phyloP scores from a whole-genome alignment of 192 early-diverging fungal species.

The Kappamyces sp. region DNA sequence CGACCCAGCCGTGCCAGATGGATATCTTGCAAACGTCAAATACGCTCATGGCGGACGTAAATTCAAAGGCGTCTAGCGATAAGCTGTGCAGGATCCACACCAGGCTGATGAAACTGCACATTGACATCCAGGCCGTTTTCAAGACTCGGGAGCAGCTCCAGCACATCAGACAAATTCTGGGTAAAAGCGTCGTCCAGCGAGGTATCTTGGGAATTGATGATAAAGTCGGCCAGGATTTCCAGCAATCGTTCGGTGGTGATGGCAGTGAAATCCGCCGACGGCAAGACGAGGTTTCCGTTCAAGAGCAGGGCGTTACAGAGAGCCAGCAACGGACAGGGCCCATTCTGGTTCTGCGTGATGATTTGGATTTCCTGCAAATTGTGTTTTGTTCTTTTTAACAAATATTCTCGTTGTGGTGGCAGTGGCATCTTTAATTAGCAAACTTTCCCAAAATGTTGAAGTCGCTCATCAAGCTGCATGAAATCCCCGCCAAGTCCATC shows the following conservation, averaged over 20 bases:
- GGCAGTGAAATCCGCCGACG: constrained; percentile 32
- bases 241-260: constrained; percentile 66
- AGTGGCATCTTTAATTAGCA: too few relatives aligned
- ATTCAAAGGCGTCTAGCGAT: constrained; percentile 57
- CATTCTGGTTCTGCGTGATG: constrained; percentile 88
- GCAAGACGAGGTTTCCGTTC: constrained; percentile 57
- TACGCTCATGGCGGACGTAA: constrained; percentile 53
- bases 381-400: too few relatives aligned
- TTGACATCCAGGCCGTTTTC: constrained; percentile 73
- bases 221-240: constrained; percentile 67
- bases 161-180: constrained; percentile 48
- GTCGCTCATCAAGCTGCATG: too few relatives aligned
- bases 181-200: constrained; percentile 21
- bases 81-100: too few relatives aligned
- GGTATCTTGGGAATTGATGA: constrained; percentile 33
- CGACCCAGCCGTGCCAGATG: constrained; percentile 88
- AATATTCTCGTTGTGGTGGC: too few relatives aligned
- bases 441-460: too few relatives aligned
- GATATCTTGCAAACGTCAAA: constrained; percentile 76
- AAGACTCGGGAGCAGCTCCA: constrained; percentile 56
- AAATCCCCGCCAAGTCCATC: too few relatives aligned
- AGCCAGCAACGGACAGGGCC: constrained; percentile 84
- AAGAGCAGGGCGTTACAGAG: constrained; percentile 78
- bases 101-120: constrained; percentile 68
- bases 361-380: constrained; percentile 36